Evolutionary conservation across 108 stramenopile genomes (phyloP).

Genomic region (Pseudonitzschia delicatissima): DNA sequence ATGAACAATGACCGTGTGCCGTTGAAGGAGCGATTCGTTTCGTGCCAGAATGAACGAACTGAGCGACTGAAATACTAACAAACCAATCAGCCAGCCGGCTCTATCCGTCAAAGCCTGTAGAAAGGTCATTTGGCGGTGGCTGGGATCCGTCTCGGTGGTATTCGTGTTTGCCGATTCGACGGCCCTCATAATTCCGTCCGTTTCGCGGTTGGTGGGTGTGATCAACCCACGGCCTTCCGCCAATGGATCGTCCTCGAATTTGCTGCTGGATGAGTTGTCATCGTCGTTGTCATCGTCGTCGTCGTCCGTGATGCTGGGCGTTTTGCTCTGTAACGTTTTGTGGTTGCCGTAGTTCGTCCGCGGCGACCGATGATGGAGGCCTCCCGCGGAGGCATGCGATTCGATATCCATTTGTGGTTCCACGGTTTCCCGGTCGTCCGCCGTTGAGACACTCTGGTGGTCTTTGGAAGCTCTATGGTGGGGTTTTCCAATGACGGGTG

Average conservation of each 20-base stretch:
- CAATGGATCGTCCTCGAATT: not conserved
- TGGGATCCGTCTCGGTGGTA: not conserved
- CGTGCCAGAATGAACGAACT: slow-evolving; percentile 82
- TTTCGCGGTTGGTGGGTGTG: not conserved
- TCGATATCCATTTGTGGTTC: slow-evolving; percentile 26
- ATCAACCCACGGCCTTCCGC: not conserved
- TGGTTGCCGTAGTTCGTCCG: not conserved
- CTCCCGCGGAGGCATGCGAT: slow-evolving; percentile 10
- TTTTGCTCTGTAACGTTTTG: not conserved
- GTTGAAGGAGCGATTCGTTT: slow-evolving; percentile 75
- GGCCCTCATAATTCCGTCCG: not conserved
- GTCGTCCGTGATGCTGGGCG: not conserved
- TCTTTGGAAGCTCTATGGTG: too few relatives aligned
- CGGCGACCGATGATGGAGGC: slow-evolving; percentile 34
- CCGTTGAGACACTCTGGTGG: slow-evolving; percentile 19
- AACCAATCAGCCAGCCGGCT: slow-evolving; percentile 84
- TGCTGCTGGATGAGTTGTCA: too few relatives aligned
- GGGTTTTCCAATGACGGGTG: too few relatives aligned
- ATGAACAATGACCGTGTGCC: slow-evolving; percentile 83
- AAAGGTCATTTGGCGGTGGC: slow-evolving; percentile 23
- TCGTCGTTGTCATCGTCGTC: not conserved
- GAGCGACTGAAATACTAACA: slow-evolving; percentile 79
- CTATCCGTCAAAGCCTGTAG: slow-evolving; percentile 58
- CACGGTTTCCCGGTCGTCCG: slow-evolving; percentile 27
- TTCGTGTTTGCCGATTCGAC: too few relatives aligned